Evolutionary conservation across 371 early-diverging fungal species (phyloP), one percentile per base, ranked within the genome.

Genomic region (Mucor plumbeus): DNA sequence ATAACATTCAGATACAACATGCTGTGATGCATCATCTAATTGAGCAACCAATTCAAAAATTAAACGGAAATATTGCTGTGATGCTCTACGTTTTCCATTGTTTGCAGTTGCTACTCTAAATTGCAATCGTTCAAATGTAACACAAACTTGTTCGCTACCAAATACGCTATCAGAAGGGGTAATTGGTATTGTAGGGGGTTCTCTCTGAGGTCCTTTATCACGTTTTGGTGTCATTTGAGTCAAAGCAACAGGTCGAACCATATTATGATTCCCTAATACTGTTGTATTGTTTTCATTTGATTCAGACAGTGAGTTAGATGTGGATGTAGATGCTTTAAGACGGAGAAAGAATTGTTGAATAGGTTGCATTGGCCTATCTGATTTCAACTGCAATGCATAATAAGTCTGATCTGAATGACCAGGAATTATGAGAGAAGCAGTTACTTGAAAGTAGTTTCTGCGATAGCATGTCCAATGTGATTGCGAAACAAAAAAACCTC

Each of bases 61-160:
- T 39, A 92, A 71, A 43, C 85, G 79, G 72, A 91, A 91, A 77
- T 91, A 94, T 74, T 95, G 95, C 72, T 94, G 95, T 0, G 94
- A 88, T 47, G 93, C 91, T 34, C 77, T 80, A 34, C 92, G 85
- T 70, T 90, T 90, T 54, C 92, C 92, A 57, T 93, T 95, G 74
- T 94, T 95, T 60, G 93, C 92, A 0, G 96, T 95, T 40, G 95
- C 93, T 0, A 88, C 86, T 75, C 92, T 92, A 82, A 95, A 95
- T 78, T 95, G 96, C 10, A 95, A 71, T 5, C 96, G 88, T 69
- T 95, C 95, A 75, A 92, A 95, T 10, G 89, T 87, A 4, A 83
- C 86, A 6, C 87, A 70, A 48, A 65, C 72, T 48, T 77, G 77
- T 10, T 72, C 71, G 33, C 57, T 43, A 13, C 70, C 66, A 40